Percentiles rank a stretch among this genome's conserved stretches.
These are phyloP conservation scores for Ceratobasidium sp. DNA, from an alignment of 1,284 basidiomycete genomes.

Conservation along the genomic window DNA sequence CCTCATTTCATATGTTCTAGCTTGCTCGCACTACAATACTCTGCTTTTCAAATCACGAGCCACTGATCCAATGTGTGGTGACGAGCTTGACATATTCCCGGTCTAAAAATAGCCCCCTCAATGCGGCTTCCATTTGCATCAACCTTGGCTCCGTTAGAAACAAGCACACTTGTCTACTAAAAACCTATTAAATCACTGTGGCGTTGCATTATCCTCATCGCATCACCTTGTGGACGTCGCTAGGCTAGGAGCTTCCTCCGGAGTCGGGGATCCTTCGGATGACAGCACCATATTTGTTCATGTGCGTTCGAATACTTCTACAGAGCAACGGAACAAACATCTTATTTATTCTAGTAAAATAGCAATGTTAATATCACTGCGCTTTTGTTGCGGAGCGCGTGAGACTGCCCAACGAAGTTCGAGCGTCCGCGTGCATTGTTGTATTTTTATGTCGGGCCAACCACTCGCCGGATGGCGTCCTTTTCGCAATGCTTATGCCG, in stretches of 20 bases:
- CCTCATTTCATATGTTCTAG: not conserved
- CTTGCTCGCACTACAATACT: not conserved
- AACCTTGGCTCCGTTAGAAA: not conserved
- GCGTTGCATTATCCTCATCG: too few relatives aligned
- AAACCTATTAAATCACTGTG: not conserved
- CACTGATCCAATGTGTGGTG: not conserved
- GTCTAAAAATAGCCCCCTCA: not conserved
- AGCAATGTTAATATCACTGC: not conserved
- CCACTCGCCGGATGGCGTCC: not conserved
- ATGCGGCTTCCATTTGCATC: not conserved
- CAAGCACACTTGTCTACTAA: not conserved
- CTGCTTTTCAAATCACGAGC: not conserved
- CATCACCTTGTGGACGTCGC: slow-evolving; percentile 2
- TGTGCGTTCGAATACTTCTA: not conserved
- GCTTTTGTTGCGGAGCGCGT: slow-evolving; percentile 1
- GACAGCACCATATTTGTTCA: not conserved
- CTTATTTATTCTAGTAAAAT: not conserved
- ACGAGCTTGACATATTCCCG: not conserved
- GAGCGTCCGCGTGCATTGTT: not conserved
- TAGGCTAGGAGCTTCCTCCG: slow-evolving; percentile 1
- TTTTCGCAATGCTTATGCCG: too few relatives aligned
- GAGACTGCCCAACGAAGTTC: not conserved
- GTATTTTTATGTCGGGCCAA: not conserved
- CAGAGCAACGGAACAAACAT: not conserved
- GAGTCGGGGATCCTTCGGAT: not conserved